Conservation (phyloP, 495 filamentous ascomycete species). For the Podospora pseudocomata region DNA sequence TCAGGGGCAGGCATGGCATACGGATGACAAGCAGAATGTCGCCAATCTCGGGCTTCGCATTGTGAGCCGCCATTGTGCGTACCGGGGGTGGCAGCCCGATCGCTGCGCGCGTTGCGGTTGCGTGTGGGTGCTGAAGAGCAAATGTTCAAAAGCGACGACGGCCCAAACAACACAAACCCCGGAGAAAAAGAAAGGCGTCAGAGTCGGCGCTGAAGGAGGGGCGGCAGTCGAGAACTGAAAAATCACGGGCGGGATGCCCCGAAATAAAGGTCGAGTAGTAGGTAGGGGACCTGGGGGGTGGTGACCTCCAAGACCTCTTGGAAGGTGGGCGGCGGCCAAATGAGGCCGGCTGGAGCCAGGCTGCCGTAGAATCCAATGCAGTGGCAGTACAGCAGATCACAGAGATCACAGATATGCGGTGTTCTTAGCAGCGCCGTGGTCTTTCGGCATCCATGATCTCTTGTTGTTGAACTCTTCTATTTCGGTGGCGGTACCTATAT, state of each 20-base stretch:
- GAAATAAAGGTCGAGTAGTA: constrained; percentile 7
- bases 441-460: neutral
- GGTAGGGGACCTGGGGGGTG: neutral
- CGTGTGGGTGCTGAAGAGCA: constrained; percentile 13
- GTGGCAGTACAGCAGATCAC: constrained; percentile 6
- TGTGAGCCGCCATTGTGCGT: constrained; percentile 45
- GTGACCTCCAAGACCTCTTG: neutral
- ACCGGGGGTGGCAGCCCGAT: constrained; percentile 14
- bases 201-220: constrained; percentile 8
- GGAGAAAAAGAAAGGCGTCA: constrained; percentile 7
- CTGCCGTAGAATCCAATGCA: neutral
- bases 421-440: constrained; percentile 17
- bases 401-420: constrained; percentile 3
- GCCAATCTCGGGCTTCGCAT: constrained; percentile 55
- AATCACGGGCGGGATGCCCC: constrained; percentile 4
- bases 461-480: neutral
- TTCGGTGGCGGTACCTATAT: neutral
- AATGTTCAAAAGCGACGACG: constrained; percentile 7
- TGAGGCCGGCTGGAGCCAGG: constrained; percentile 3
- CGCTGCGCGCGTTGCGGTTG: constrained; percentile 19
- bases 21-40: constrained; percentile 73
- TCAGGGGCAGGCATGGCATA: constrained; percentile 50
- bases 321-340: constrained; percentile 1
- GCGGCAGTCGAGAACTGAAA: constrained; percentile 7
- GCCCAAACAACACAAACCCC: constrained; percentile 10